These are phyloP conservation scores for Angomonas ambiguus DNA, from an alignment of 208 protist genomes.

Conservation along the genomic window DNA sequence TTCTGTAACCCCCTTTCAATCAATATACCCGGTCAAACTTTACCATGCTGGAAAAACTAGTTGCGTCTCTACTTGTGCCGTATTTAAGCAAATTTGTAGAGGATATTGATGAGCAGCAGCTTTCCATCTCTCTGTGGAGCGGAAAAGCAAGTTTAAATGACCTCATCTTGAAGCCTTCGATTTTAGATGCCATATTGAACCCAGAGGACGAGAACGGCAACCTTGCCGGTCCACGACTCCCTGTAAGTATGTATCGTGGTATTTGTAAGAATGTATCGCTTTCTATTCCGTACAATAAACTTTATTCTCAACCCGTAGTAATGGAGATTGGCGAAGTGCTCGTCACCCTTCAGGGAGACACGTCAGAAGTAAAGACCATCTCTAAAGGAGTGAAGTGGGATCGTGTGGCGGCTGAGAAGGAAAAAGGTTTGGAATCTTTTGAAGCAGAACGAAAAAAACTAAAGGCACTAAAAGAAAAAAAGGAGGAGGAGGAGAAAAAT, in stretches of 20 bases:
- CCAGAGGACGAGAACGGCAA: slow-evolving; percentile 8
- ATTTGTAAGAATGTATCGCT: slow-evolving; percentile 79
- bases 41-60: slow-evolving; percentile 89
- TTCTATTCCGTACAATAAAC: slow-evolving; percentile 64
- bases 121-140: slow-evolving; percentile 77
- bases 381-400: slow-evolving; percentile 51
- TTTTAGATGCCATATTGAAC: slow-evolving; percentile 24
- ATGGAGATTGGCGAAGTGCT: slow-evolving; percentile 75
- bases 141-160: slow-evolving; percentile 79
- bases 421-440: slow-evolving; percentile 55
- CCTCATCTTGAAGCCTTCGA: slow-evolving; percentile 56
- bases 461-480: slow-evolving; percentile 6
- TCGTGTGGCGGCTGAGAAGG: slow-evolving; percentile 40
- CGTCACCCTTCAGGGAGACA: slow-evolving; percentile 39
- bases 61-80: slow-evolving; percentile 76
- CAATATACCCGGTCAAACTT: too few relatives aligned
- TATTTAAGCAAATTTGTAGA: slow-evolving; percentile 81
- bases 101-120: slow-evolving; percentile 76
- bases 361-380: not conserved
- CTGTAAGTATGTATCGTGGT: slow-evolving; percentile 52
- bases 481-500: slow-evolving; percentile 16
- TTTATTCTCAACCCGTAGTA: slow-evolving; percentile 79
- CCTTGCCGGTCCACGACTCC: slow-evolving; percentile 10
- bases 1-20: not conserved
- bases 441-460: slow-evolving; percentile 45